Conservation (phyloP, 495 filamentous ascomycete genomes). For the Penicillium bovifimosum region DNA sequence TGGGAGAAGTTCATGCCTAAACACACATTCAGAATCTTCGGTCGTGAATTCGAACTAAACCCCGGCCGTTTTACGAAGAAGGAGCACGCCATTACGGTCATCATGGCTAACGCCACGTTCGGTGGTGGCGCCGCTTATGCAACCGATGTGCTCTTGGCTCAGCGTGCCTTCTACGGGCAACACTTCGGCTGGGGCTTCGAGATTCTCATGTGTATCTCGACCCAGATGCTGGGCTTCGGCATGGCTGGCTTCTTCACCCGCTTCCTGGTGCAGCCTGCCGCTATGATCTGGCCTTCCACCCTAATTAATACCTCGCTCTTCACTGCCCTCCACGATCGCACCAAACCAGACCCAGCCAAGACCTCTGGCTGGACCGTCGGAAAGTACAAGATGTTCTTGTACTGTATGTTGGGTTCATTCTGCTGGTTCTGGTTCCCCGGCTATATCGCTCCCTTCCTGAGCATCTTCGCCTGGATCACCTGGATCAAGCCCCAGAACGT, state of each 20-base stretch:
- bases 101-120: conserved; percentile 57
- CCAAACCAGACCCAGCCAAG: conserved; percentile 48
- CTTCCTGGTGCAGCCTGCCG: conserved; percentile 54
- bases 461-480: conserved; percentile 42
- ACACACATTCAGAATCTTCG: conserved; percentile 49
- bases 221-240: conserved; percentile 67
- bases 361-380: conserved; percentile 61
- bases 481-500: conserved; percentile 49
- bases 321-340: conserved; percentile 65
- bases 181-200: conserved; percentile 64
- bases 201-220: conserved; percentile 61
- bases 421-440: conserved; percentile 58
- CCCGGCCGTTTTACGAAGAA: conserved; percentile 73
- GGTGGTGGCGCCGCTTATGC: conserved; percentile 55
- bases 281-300: conserved; percentile 72
- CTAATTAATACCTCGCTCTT: conserved; percentile 62
- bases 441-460: conserved; percentile 43
- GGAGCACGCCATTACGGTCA: conserved; percentile 67
- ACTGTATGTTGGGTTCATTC: conserved; percentile 52
- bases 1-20: conserved; percentile 50
- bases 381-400: conserved; percentile 61
- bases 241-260: conserved; percentile 63
- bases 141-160: conserved; percentile 61
- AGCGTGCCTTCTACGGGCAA: conserved; percentile 61
- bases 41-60: conserved; percentile 54